A percentile compares a stretch with the other conserved stretches of the same genome.
Evolutionary conservation across 495 filamentous ascomycete species (phyloP).

Genomic region (Trichoderma reesei): DNA sequence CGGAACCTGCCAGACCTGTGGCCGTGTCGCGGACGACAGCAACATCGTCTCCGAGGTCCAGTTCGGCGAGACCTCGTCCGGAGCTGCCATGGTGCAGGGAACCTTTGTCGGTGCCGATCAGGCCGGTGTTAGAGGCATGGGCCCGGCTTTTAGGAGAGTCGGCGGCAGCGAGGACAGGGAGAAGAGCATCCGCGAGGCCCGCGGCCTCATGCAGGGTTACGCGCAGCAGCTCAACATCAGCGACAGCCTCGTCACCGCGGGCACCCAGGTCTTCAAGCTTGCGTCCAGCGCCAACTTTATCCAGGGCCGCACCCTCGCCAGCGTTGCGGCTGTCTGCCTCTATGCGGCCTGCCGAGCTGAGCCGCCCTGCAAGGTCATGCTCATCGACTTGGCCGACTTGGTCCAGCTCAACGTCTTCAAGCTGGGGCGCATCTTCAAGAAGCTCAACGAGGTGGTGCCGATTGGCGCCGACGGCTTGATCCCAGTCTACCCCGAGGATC

Average conservation of each 20-base stretch:
- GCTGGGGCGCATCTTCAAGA: conserved; percentile 73
- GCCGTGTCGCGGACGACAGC: conserved; percentile 66
- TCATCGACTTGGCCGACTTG: conserved; percentile 91
- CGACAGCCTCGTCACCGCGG: conserved; percentile 49
- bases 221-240: conserved; percentile 44
- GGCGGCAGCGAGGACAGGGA: conserved; percentile 48
- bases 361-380: conserved; percentile 56
- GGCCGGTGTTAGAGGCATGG: conserved; percentile 37
- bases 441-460: conserved; percentile 58
- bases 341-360: conserved; percentile 74
- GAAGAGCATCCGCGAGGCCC: conserved; percentile 56
- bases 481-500: conserved; percentile 66
- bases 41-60: conserved; percentile 86
- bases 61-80: conserved; percentile 73
- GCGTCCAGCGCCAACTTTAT: conserved; percentile 72
- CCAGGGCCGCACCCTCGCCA: conserved; percentile 75
- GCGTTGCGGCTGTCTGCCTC: conserved; percentile 74
- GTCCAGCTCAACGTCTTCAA: conserved; percentile 85
- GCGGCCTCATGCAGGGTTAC: conserved; percentile 33
- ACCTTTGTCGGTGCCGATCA: conserved; percentile 77
- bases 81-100: conserved; percentile 86
- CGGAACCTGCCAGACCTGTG: conserved; percentile 71
- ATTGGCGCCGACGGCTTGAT: conserved; percentile 36
- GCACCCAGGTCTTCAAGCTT: conserved; percentile 65
- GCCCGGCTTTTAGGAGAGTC: conserved; percentile 43